Evolutionary conservation across 2,329 filamentous ascomycete species (phyloP).

Genomic region (Colletotrichum plurivorum): DNA sequence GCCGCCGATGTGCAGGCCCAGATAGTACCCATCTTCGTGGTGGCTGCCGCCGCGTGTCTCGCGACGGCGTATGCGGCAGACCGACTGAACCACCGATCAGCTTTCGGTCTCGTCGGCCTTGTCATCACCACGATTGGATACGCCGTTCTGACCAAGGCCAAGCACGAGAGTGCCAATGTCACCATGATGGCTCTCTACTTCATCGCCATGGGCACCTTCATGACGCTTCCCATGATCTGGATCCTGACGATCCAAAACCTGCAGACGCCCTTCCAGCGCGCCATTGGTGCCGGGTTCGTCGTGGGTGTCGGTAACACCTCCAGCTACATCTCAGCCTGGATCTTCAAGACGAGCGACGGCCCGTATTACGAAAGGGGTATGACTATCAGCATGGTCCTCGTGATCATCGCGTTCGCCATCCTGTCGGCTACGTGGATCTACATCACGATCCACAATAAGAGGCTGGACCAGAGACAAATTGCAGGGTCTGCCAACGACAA

Average conservation of each 20-base stretch:
- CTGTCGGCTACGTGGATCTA: constrained; percentile 31
- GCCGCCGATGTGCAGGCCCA: constrained; percentile 39
- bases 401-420: constrained; percentile 19
- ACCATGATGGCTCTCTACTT: constrained; percentile 42
- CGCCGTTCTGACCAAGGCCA: constrained; percentile 17
- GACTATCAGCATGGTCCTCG: constrained; percentile 37
- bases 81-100: constrained; percentile 39
- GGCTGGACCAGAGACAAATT: constrained; percentile 3
- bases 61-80: constrained; percentile 34
- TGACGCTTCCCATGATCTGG: constrained; percentile 42
- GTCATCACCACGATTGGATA: constrained; percentile 39
- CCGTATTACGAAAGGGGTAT: constrained; percentile 40
- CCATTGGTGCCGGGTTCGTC: constrained; percentile 51
- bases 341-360: constrained; percentile 41
- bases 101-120: constrained; percentile 38
- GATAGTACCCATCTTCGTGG: constrained; percentile 41
- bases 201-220: constrained; percentile 38
- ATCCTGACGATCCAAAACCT: constrained; percentile 39
- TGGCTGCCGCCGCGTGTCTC: constrained; percentile 37
- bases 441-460: constrained; percentile 28
- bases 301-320: constrained; percentile 55
- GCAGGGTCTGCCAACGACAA: background rate
- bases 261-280: constrained; percentile 41
- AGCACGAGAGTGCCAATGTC: constrained; percentile 5
- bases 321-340: constrained; percentile 42